Percentiles rank a stretch among this genome's conserved stretches.
phyloP scores from a whole-genome alignment of 83 land plant species.

The Diphasiastrum complanatum region DNA sequence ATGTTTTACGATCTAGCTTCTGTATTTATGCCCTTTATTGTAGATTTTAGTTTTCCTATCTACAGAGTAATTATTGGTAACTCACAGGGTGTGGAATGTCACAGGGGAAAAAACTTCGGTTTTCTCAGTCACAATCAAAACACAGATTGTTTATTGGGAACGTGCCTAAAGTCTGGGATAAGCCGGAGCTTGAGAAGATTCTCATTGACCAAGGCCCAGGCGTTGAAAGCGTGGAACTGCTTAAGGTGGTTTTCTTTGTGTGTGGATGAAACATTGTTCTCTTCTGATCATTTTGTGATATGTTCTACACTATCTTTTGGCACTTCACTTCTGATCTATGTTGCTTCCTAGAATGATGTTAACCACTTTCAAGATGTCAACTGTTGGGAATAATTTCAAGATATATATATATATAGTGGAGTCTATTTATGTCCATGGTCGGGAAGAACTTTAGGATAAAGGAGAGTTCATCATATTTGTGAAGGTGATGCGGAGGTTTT shows the following conservation, averaged over 20 bases:
- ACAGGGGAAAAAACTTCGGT: slow-evolving; percentile 72
- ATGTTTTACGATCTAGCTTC: no score
- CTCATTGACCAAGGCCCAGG: slow-evolving; percentile 70
- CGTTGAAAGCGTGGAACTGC: slow-evolving; percentile 47
- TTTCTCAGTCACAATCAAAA: slow-evolving; percentile 77
- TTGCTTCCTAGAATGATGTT: no score
- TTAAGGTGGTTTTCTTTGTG: slow-evolving; percentile 47
- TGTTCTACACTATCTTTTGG: not conserved
- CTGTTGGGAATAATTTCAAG: no score
- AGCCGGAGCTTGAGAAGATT: slow-evolving; percentile 56
- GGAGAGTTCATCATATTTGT: no score
- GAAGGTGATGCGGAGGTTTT: no score
- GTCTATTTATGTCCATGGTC: no score
- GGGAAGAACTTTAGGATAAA: no score
- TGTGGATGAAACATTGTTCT: not conserved
- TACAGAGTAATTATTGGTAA: no score
- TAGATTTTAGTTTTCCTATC: not conserved
- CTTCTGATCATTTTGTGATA: not conserved
- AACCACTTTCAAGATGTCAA: no score
- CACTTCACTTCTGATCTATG: not conserved
- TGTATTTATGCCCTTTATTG: not conserved
- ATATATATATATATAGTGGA: no score
- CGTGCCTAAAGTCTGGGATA: slow-evolving; percentile 71
- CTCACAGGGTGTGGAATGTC: no score
- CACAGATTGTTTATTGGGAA: slow-evolving; percentile 78